Evolutionary conservation across 2,329 filamentous ascomycete species (phyloP).

Genomic region (Phaeosphaeriaceae sp.): DNA sequence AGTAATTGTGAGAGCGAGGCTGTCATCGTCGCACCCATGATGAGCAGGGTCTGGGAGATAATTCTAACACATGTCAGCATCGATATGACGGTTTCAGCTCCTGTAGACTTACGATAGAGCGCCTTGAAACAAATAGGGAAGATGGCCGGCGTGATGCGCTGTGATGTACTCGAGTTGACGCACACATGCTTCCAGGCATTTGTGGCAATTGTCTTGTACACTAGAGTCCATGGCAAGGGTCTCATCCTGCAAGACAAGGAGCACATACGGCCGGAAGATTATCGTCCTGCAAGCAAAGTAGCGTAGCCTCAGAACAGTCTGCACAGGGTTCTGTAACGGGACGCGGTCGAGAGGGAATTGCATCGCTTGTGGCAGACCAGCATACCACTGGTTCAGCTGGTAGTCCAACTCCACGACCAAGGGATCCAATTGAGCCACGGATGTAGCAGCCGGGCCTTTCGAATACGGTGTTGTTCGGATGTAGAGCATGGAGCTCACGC

Average conservation of each 20-base stretch:
- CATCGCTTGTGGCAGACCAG: slow-evolving; percentile 75
- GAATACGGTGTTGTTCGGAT: slow-evolving; percentile 64
- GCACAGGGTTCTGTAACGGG: slow-evolving; percentile 74
- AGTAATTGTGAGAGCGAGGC: slow-evolving; percentile 74
- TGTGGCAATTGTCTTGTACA: slow-evolving; percentile 80
- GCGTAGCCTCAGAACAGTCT: slow-evolving; percentile 78
- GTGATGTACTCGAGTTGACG: slow-evolving; percentile 80
- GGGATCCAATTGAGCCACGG: slow-evolving; percentile 76
- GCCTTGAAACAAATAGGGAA: slow-evolving; percentile 87
- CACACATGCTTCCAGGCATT: slow-evolving; percentile 81
- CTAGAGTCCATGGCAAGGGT: slow-evolving; percentile 73
- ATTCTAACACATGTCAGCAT: slow-evolving; percentile 62
- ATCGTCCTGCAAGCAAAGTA: slow-evolving; percentile 89
- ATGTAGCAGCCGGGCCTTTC: slow-evolving; percentile 60
- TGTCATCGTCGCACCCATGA: slow-evolving; percentile 87
- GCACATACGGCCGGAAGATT: slow-evolving; percentile 84
- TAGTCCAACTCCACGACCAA: slow-evolving; percentile 83
- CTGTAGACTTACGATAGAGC: slow-evolving; percentile 62
- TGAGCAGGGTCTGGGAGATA: slow-evolving; percentile 79
- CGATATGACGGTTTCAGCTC: slow-evolving; percentile 6
- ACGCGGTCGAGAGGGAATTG: slow-evolving; percentile 78
- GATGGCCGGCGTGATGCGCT: slow-evolving; percentile 81
- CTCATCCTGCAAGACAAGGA: slow-evolving; percentile 81
- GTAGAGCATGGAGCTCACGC: slow-evolving; percentile 81
- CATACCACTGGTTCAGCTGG: slow-evolving; percentile 86